Conservation (phyloP, 179 eudicot species). For the Heliamphora pulchella region DNA sequence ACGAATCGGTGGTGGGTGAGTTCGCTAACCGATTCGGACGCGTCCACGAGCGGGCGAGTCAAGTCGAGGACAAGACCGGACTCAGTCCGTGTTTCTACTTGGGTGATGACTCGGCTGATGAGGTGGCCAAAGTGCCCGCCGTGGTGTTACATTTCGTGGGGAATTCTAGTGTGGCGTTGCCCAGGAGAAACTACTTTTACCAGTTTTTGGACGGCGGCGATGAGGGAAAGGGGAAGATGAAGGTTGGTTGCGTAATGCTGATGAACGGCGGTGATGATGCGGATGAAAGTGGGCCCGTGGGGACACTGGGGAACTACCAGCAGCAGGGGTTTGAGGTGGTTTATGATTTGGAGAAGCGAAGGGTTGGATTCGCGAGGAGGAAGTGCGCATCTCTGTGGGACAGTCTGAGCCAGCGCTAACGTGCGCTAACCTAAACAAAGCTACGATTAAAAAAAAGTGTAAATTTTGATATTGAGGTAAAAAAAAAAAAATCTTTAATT, state of each 20-base stretch:
- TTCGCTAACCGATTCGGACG: constrained; percentile 31
- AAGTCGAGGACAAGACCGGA: constrained; percentile 56
- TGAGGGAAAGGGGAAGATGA: constrained; percentile 33
- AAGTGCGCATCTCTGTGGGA: constrained; percentile 82
- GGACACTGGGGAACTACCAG: constrained; percentile 80
- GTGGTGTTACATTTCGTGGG: constrained; percentile 62
- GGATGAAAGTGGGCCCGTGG: constrained; percentile 68
- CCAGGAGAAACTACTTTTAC: constrained; percentile 63
- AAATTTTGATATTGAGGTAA: too few relatives aligned
- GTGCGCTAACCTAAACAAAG: constrained; percentile 5
- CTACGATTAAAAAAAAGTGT: not conserved
- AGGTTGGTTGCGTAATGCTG: constrained; percentile 80
- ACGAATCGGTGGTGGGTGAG: constrained; percentile 18
- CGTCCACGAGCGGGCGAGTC: constrained; percentile 40
- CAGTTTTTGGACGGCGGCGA: constrained; percentile 60
- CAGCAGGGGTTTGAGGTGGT: constrained; percentile 96
- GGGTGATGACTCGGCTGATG: constrained; percentile 14
- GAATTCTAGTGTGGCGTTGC: constrained; percentile 68
- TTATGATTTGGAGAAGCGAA: constrained; percentile 62
- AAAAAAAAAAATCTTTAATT: too few relatives aligned
- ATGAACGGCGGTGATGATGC: constrained; percentile 75
- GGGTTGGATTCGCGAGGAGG: constrained; percentile 79
- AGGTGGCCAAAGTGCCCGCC: constrained; percentile 32
- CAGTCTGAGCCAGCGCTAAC: constrained; percentile 32
- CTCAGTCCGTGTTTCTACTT: constrained; percentile 68